Evolutionary conservation across 208 protist genomes (phyloP), one percentile per base, ranked within the genome.

Genomic region (Leishmania tropica): DNA sequence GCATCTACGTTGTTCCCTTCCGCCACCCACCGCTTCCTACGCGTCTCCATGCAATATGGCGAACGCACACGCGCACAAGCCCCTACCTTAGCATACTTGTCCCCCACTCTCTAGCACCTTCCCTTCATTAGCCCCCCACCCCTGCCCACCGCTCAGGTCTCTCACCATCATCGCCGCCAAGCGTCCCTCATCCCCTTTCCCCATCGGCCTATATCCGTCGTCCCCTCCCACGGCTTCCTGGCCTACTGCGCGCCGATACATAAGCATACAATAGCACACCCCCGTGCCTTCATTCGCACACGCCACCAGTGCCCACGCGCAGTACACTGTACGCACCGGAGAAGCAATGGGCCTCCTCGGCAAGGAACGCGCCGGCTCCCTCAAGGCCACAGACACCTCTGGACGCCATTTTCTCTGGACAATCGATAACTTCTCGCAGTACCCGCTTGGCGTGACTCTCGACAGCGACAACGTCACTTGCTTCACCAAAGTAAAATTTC

Each of bases 401-500:
- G 88, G 88, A 5, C 89, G 90, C 35, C 87, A 78, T 76, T 97
- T 96, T 79, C 79, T 73, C 8, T 98, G 95, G 94, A 89, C 84
- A 1, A 91, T 98, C 71, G 86, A 85, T 15, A 87, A 89, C 0
- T 96, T 98, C 76, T 88, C 83, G 51, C 72, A 28, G 47, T 83
- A 87, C 76, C 53, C 78, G 74, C 19, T 48, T 19, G 88, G 83
- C 40, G 83, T 37, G 42, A 93, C 86, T 40, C 84, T 96, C 19
- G 92, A 98, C 88, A 94, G 91, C 74, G 91, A 91, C 10, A 94
- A 93, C 65, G 88, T 92, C 21, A 80, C 83, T 2, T 93, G 81
- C 77, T 96, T 90, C 83, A 88, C 76, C 45, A 88, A 90, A 53
- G 83, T 80, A 17, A 95, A 95, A 87, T 98, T 98, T 76, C 94